These are phyloP conservation scores for Pneumocystis jirovecii DNA, from an alignment of 1,139 yeast species.

Conservation along the genomic window DNA sequence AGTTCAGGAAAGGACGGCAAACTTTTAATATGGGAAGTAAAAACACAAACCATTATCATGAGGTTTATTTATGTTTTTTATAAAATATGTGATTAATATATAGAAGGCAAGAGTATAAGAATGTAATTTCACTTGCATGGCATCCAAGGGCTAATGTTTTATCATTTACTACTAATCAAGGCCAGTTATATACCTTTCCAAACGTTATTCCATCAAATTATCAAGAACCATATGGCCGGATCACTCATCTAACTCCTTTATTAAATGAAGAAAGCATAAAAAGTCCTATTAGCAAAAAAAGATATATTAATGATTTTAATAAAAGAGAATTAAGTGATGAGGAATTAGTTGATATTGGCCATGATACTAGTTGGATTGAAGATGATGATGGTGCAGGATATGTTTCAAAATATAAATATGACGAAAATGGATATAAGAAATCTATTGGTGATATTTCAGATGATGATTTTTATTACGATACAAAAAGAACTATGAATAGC, in stretches of 20 bases:
- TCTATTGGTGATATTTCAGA: conserved; percentile 6
- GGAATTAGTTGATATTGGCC: conserved; percentile 14
- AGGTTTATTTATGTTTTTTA: neutral
- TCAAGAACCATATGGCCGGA: conserved; percentile 10
- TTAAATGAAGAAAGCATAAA: conserved; percentile 14
- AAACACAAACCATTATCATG: conserved; percentile 15
- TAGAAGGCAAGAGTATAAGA: conserved; percentile 12
- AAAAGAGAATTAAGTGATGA: conserved; percentile 13
- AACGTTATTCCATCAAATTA: conserved; percentile 12
- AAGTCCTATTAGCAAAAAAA: conserved; percentile 21
- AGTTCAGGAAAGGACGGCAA: conserved; percentile 33
- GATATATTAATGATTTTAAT: conserved; percentile 20
- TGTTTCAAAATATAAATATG: conserved; percentile 16
- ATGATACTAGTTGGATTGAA: conserved; percentile 31
- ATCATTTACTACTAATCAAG: conserved; percentile 23
- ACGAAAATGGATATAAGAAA: conserved; percentile 17
- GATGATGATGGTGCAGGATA: conserved; percentile 46
- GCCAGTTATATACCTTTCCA: conserved; percentile 22
- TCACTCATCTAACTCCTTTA: conserved; percentile 13
- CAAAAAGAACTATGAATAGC: conserved; percentile 2
- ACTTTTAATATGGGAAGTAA: conserved; percentile 42
- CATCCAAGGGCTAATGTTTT: conserved; percentile 25
- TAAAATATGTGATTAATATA: neutral
- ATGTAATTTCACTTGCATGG: conserved; percentile 23
- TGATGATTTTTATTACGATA: neutral